phyloP scores from a whole-genome alignment of 73 alveolate genomes.

The Paraurostyla sp. region DNA sequence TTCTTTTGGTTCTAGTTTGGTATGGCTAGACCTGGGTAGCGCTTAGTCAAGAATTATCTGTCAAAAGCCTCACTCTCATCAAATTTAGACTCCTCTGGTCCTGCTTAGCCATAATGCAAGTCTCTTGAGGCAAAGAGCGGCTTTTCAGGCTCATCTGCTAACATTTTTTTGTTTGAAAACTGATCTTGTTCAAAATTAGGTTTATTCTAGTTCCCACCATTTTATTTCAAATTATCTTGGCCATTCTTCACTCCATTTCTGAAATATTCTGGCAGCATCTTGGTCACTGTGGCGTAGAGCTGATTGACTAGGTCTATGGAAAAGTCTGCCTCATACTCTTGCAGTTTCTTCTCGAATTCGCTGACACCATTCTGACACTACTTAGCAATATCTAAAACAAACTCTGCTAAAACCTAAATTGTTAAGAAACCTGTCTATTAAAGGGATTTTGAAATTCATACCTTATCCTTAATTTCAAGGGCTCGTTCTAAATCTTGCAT shows the following conservation, averaged over 20 bases:
- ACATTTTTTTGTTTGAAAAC: background rate
- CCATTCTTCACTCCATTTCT: background rate
- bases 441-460: slow-evolving; percentile 1
- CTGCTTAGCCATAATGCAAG: background rate
- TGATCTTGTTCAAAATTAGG: slow-evolving; percentile 8
- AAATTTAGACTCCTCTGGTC: slow-evolving; percentile 54
- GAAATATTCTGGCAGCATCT: slow-evolving; percentile 44
- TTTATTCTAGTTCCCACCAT: background rate
- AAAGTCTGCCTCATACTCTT: slow-evolving; percentile 78
- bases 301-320: slow-evolving; percentile 74
- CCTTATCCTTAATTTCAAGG: slow-evolving; percentile 57
- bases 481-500: slow-evolving; percentile 44
- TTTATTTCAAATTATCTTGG: background rate
- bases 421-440: background rate
- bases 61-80: slow-evolving; percentile 50
- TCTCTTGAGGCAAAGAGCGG: slow-evolving; percentile 7
- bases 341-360: slow-evolving; percentile 31
- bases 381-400: slow-evolving; percentile 45
- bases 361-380: slow-evolving; percentile 35
- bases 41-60: slow-evolving; percentile 27
- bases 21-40: slow-evolving; percentile 68
- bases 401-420: slow-evolving; percentile 52
- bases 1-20: slow-evolving; percentile 59
- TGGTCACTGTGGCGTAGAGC: slow-evolving; percentile 51
- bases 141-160: slow-evolving; percentile 42